phyloP scores from a whole-genome alignment of 192 early-diverging fungal species.

The Diversispora eburnea region DNA sequence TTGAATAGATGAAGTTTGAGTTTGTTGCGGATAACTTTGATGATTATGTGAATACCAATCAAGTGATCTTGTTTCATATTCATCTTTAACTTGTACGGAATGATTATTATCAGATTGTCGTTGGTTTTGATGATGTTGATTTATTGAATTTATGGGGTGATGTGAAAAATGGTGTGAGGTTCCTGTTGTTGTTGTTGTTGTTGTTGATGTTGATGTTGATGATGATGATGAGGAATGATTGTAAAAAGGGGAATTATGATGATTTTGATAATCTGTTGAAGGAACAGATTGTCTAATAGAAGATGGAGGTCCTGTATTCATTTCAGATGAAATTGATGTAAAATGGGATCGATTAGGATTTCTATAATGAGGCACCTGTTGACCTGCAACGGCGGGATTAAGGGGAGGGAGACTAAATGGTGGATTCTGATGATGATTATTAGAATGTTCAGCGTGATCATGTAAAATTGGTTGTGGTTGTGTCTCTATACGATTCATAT shows the following conservation, averaged over 20 bases:
- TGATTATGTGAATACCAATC: slow-evolving; percentile 13
- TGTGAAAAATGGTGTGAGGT: background rate
- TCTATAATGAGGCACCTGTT: background rate
- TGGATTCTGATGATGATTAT: slow-evolving; percentile 3
- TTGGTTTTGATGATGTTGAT: background rate
- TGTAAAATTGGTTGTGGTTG: slow-evolving; percentile 4
- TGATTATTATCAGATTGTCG: background rate
- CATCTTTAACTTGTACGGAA: slow-evolving; percentile 5
- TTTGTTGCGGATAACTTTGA: background rate
- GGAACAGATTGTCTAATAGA: background rate
- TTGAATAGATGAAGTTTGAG: background rate
- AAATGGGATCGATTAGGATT: background rate
- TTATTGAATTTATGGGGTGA: background rate
- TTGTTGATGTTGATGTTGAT: background rate
- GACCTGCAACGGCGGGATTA: slow-evolving; percentile 3
- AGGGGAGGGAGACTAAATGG: slow-evolving; percentile 3
- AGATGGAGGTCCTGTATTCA: background rate
- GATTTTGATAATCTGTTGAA: background rate
- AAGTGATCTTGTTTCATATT: background rate
- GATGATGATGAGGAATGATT: background rate
- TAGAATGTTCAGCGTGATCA: background rate
- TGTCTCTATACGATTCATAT: slow-evolving; percentile 7
- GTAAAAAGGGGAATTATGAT: background rate
- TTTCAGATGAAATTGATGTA: background rate
- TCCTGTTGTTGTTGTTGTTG: no score